Evolutionary conservation across 2,329 filamentous ascomycete genomes (phyloP).

Genomic region (Emergomyces africanus): DNA sequence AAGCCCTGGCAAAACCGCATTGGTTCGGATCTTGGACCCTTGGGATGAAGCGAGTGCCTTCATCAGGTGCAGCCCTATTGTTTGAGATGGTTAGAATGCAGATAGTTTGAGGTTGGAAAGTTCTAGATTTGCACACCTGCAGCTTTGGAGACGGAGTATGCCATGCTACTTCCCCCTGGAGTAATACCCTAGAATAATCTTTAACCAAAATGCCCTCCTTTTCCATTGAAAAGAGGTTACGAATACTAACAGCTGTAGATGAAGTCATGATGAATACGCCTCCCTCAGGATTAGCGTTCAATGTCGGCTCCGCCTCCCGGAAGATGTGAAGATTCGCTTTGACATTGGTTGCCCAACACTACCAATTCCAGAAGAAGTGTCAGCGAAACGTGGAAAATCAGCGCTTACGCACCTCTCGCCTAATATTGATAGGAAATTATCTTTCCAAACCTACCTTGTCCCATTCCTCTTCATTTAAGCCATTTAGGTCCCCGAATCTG

Average conservation of each 20-base stretch:
- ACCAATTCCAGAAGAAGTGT: background rate
- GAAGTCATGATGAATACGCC: slow-evolving; percentile 52
- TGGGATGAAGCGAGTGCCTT: slow-evolving; percentile 51
- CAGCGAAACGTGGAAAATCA: background rate
- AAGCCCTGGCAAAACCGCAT: slow-evolving; percentile 52
- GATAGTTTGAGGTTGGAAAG: background rate
- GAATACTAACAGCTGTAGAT: slow-evolving; percentile 41
- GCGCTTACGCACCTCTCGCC: background rate
- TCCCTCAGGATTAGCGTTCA: slow-evolving; percentile 49
- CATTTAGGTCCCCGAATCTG: slow-evolving; percentile 45
- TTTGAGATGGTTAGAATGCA: slow-evolving; percentile 4
- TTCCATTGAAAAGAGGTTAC: slow-evolving; percentile 3
- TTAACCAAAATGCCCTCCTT: background rate
- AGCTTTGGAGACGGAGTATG: slow-evolving; percentile 67
- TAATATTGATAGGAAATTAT: background rate
- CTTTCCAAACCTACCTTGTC: slow-evolving; percentile 37
- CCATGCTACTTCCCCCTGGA: slow-evolving; percentile 46
- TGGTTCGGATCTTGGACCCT: slow-evolving; percentile 50
- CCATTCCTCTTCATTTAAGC: slow-evolving; percentile 49
- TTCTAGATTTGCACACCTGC: slow-evolving; percentile 38
- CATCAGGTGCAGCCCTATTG: slow-evolving; percentile 48
- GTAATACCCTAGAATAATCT: slow-evolving; percentile 29
- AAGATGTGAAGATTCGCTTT: slow-evolving; percentile 43
- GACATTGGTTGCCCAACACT: slow-evolving; percentile 53
- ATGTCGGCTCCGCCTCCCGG: slow-evolving; percentile 44